Conservation (phyloP, 495 filamentous ascomycete genomes). For the Endocarpon pusillum region DNA sequence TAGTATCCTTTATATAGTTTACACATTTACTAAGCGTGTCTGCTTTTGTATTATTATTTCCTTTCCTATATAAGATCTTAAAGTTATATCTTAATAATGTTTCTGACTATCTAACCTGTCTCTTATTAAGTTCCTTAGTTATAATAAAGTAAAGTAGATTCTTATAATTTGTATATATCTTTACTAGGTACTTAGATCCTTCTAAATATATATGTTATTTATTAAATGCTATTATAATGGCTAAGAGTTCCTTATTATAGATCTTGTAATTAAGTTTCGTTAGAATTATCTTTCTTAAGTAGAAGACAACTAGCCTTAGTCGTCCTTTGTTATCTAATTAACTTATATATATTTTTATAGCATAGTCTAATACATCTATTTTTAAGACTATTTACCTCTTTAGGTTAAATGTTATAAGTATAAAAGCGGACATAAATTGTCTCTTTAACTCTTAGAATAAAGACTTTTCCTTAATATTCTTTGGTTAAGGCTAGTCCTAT, state of each 20-base stretch:
- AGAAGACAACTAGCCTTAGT: slow-evolving; percentile 6
- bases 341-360: slow-evolving; percentile 5
- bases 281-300: slow-evolving; percentile 5
- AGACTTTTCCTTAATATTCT: slow-evolving; percentile 6
- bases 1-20: too few species aligned
- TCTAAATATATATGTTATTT: slow-evolving; percentile 8
- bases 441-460: slow-evolving; percentile 7
- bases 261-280: slow-evolving; percentile 13
- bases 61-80: background rate
- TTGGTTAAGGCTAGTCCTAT: slow-evolving; percentile 2
- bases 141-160: slow-evolving; percentile 6
- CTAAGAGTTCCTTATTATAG: slow-evolving; percentile 12
- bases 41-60: background rate
- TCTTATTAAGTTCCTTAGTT: slow-evolving; percentile 3
- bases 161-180: slow-evolving; percentile 5
- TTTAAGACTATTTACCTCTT: slow-evolving; percentile 6
- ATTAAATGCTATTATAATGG: slow-evolving; percentile 5
- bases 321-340: slow-evolving; percentile 6
- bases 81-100: slow-evolving; percentile 1
- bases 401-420: slow-evolving; percentile 6
- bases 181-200: background rate
- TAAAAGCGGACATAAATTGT: slow-evolving; percentile 2
- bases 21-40: background rate
- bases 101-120: background rate
- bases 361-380: slow-evolving; percentile 6